These are phyloP conservation scores for Mycena pura DNA, from an alignment of 768 basidiomycete species.

Conservation along the genomic window DNA sequence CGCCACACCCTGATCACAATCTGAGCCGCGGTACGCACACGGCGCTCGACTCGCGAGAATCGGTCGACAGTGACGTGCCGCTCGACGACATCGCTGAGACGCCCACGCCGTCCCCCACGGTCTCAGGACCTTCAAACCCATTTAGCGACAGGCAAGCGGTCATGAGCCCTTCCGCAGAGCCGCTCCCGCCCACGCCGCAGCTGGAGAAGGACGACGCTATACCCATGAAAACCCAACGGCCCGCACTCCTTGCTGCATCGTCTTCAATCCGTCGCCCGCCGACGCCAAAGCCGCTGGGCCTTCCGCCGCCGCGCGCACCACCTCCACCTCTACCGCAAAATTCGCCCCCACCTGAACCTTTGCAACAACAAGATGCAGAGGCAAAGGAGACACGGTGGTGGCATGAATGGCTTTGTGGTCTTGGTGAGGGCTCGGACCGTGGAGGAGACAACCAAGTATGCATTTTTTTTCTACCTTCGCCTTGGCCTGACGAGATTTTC, in stretches of 20 bases:
- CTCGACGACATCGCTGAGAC: constrained; percentile 57
- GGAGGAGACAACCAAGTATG: constrained; percentile 76
- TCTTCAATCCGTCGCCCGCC: constrained; percentile 40
- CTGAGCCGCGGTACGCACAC: constrained; percentile 48
- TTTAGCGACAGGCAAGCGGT: constrained; percentile 48
- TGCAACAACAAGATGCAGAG: constrained; percentile 38
- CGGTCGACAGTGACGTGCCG: constrained; percentile 59
- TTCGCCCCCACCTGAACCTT: constrained; percentile 44
- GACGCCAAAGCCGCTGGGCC: constrained; percentile 63
- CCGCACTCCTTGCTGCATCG: constrained; percentile 32
- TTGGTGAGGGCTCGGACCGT: constrained; percentile 74
- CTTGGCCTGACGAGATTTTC: constrained; percentile 2
- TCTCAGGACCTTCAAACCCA: constrained; percentile 47
- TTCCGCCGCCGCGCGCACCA: constrained; percentile 67
- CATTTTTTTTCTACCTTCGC: constrained; percentile 2
- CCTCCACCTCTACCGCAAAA: constrained; percentile 46
- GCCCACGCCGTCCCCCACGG: constrained; percentile 48
- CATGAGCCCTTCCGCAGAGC: constrained; percentile 33
- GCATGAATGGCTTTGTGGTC: constrained; percentile 89
- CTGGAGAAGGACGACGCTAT: constrained; percentile 10
- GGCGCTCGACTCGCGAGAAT: constrained; percentile 57
- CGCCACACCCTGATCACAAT: constrained; percentile 30
- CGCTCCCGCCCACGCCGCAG: constrained; percentile 22
- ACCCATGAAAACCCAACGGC: constrained; percentile 21
- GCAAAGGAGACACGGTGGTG: constrained; percentile 66